Evolutionary conservation across 177 flowering plant species (phyloP), one percentile per base, ranked within the genome.

Genomic region (Vitis hybrid): DNA sequence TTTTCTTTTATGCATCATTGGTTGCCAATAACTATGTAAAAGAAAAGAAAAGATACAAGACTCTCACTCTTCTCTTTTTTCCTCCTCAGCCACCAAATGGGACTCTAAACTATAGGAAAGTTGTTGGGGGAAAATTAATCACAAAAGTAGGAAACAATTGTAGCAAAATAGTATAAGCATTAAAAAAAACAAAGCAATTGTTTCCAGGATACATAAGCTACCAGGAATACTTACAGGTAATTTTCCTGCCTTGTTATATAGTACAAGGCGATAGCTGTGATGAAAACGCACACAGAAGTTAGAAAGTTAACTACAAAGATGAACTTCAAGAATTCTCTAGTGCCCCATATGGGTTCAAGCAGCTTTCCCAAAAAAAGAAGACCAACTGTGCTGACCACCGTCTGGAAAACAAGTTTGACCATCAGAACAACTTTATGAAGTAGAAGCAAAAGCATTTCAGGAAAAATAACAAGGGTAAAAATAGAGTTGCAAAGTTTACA

Each of bases 331-430:
- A 96, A 92, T 73, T 96, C 99, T 78, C 80, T 86, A 51, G 99
- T 82, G 61, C 99, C 99, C 98, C 99, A 96, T 45, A 93, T 77
- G 48, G 98, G 99, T 70, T 96, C 97, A 71, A 96, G 95, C 83
- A 93, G 75, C 83, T 85, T 93, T 72, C 99, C 98, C 70, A 90
- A 71, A 73, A 96, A 82, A 72, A 96, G 97, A 61, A 96, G 92
- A 76, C 90, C 94, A 72, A 92, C n/a, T 11, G 84, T 78, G 84
- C 92, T 88, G 60, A 80, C 53, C 45, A 85, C 73, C 69, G 85
- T 83, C 99, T 96, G 78, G 56, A 80, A 75, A 77, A 69, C 34
- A 68, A 60, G 8, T 50, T 14, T 31, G 31, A 59, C 22, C 45
- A 61, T 68, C 60, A 77, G 72, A 72, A 39, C 63, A 52, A 58